Evolutionary conservation across 1,284 basidiomycete genomes (phyloP), one percentile per base, ranked within the genome.

Genomic region (Coriolopsis trogii): DNA sequence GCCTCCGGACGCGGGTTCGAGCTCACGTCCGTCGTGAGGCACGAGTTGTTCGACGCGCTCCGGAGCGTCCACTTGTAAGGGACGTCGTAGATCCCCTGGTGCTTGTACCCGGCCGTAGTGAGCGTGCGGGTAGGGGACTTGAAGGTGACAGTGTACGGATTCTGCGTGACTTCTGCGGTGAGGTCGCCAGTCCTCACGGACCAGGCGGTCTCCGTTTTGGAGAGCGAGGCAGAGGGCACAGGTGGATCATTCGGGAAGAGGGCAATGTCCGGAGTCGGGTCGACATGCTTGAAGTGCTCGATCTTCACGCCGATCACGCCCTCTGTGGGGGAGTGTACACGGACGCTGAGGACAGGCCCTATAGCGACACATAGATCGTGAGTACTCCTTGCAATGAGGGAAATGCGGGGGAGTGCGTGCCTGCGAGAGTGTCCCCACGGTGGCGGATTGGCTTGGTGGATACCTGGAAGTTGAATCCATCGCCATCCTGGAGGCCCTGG

Each of bases 371-470:
- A n/a, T n/a, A n/a, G n/a, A n/a, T n/a, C n/a, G n/a, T n/a, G n/a
- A n/a, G n/a, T n/a, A n/a, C n/a, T n/a, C n/a, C n/a, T n/a, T n/a
- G n/a, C n/a, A n/a, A n/a, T n/a, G n/a, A n/a, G n/a, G 15, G 24
- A 7, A 18, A 18, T 29, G 15, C 18, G 24, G 28, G 4, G 15
- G 13, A 21, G 25, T 65, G 62, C 73, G 21, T 49, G 81, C 83
- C 84, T 56, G 81, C 83, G 16, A 89, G 71, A 0, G 86, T 87
- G 63, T 88, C 86, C 23, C 87, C 87, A 46, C 86, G 76, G 65
- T 85, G 80, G 44, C 79, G 75, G 56, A 89, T 82, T 16, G 82
- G 82, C 41, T 79, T 78, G 6, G 85, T 84, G 6, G 88, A 73
- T 28, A 89, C 84, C 46, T 82, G 78, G 7, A 87, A 71, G 59